Evolutionary conservation across 495 filamentous ascomycete species (phyloP), one percentile per base, ranked within the genome.

Genomic region (Parathielavia hyrcaniae): DNA sequence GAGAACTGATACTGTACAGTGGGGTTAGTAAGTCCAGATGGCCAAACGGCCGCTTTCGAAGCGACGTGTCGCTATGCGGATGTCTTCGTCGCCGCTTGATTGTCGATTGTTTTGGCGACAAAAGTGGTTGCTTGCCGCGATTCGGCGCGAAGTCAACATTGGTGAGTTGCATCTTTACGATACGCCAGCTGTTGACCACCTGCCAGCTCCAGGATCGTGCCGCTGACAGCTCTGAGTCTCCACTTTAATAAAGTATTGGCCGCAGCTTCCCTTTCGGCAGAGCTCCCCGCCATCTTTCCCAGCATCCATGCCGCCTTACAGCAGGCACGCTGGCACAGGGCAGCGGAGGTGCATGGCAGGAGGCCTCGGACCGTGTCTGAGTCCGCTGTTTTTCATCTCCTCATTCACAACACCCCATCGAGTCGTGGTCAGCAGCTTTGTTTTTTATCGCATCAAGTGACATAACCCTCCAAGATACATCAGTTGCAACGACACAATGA

Each of bases 21-120:
- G 32, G 44, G 53, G 59, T 67, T 64, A 63, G 65, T 70, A 66
- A 55, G 45, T 20, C 54, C 48, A 48, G 17, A 34, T 55, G 60
- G 62, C 64, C 62, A 57, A 56, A 52, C 55, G 60, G 64, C 51
- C 55, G 52, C 61, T 48, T 41, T 19, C 26, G 22, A 13, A n/a
- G 39, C 23, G 20, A 16, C 30, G 46, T 50, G 8, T 26, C 26
- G 20, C 14, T 5, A 9, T 22, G 41, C 9, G 22, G 48, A 12
- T 51, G 43, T 47, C 50, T 26, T 59, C 43, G 41, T 53, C 12
- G 48, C 40, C 13, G 35, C 5, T 46, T n/a, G 39, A 6, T 30
- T 49, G 49, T 51, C 46, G 48, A 36, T 26, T 46, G 52, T 12
- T 62, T 23, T 41, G 46, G 22, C 49, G 49, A 40, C 35, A 64